Evolutionary conservation across 2,329 filamentous ascomycete genomes (phyloP).

Genomic region (Aspergillus calidoustus): DNA sequence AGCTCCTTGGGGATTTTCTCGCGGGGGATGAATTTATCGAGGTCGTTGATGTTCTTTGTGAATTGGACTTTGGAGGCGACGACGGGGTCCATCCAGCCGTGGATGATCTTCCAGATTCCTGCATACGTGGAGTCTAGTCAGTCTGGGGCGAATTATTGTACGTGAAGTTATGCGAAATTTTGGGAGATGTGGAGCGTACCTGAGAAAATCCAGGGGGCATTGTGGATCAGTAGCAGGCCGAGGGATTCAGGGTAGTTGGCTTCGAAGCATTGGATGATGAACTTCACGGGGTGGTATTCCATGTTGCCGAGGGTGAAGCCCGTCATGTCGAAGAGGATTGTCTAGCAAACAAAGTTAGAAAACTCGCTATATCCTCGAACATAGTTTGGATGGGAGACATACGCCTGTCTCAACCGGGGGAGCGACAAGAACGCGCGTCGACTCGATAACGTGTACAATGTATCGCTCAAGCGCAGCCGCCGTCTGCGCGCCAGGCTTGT

Average conservation of each 20-base stretch:
- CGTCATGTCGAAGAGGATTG: constrained; percentile 90
- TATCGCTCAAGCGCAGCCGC: constrained; percentile 81
- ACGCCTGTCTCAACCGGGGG: constrained; percentile 87
- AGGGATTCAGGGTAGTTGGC: constrained; percentile 95
- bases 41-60: constrained; percentile 75
- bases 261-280: constrained; percentile 98
- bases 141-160: not conserved
- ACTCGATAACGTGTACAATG: constrained; percentile 92
- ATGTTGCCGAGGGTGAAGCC: constrained; percentile 80
- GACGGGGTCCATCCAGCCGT: constrained; percentile 91
- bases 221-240: constrained; percentile 86
- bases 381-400: constrained; percentile 40
- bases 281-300: constrained; percentile 96
- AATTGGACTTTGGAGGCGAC: constrained; percentile 93
- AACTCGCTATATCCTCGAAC: not conserved
- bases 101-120: constrained; percentile 92
- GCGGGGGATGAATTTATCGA: constrained; percentile 73
- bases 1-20: constrained; percentile 76
- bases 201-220: constrained; percentile 94
- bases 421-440: constrained; percentile 76
- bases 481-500: constrained; percentile 79
- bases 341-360: constrained; percentile 46
- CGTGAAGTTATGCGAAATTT: not conserved
- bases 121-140: not conserved
- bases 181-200: constrained; percentile 53